Conservation (phyloP, 345 rosid genomes). For the Orychophragmus violaceus region DNA sequence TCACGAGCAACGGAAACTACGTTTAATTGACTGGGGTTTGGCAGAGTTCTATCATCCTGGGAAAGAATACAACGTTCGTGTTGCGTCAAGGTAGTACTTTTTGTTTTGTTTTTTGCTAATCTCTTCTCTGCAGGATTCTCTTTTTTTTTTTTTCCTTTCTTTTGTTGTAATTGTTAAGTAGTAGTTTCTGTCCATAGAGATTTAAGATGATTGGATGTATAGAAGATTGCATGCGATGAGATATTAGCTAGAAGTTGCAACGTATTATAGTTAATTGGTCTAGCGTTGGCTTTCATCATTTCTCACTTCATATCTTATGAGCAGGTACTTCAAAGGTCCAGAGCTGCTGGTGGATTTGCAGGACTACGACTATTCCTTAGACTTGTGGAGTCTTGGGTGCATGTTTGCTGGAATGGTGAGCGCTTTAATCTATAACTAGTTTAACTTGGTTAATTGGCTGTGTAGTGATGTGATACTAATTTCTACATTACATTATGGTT, state of each 20-base stretch:
- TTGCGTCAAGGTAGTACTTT: slow-evolving; percentile 75
- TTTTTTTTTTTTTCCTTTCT: no score
- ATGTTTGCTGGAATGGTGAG: slow-evolving; percentile 99
- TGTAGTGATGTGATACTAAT: neutral
- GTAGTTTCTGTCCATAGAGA: neutral
- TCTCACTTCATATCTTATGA: slow-evolving; percentile 8
- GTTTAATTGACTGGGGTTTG: slow-evolving; percentile 97
- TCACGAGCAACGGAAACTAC: slow-evolving; percentile 91
- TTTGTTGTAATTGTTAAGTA: neutral
- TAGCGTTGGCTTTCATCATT: neutral
- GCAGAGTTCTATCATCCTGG: slow-evolving; percentile 99
- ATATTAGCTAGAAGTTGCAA: neutral
- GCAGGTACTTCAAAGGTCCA: slow-evolving; percentile 97
- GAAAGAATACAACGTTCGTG: slow-evolving; percentile 94
- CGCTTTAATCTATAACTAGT: neutral
- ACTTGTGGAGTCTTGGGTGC: slow-evolving; percentile 99
- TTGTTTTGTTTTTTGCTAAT: neutral
- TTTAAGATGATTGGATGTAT: neutral
- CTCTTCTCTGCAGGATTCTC: neutral
- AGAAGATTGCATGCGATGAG: neutral
- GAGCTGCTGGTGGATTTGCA: slow-evolving; percentile 97
- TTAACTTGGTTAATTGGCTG: neutral
- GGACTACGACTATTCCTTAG: slow-evolving; percentile 96
- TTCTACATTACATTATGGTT: neutral
- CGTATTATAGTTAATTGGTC: no score